Conservation (phyloP, 176 grass and related monocot genomes). For the Otatea glauca region DNA sequence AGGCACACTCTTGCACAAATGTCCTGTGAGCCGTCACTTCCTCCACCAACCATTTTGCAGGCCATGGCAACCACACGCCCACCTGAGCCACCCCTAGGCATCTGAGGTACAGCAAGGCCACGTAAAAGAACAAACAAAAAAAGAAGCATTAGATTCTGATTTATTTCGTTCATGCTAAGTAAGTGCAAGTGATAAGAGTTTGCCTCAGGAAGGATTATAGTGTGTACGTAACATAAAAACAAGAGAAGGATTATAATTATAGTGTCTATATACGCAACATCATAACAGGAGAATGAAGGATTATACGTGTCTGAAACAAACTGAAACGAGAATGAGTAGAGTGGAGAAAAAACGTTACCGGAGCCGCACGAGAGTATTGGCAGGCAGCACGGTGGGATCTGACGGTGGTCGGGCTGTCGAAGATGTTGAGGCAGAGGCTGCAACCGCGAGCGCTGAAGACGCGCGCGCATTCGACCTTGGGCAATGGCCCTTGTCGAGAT, state of each 20-base stretch:
- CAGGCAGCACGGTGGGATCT: constrained; percentile 66
- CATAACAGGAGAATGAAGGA: neutral
- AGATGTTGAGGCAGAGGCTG: constrained; percentile 78
- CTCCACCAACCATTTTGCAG: constrained; percentile 82
- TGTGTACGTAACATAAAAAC: neutral
- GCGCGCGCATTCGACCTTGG: constrained; percentile 73
- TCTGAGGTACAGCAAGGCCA: constrained; percentile 36
- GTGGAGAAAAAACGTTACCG: constrained; percentile 40
- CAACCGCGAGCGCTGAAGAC: constrained; percentile 72
- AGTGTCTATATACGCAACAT: neutral
- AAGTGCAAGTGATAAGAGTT: neutral
- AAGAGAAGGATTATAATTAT: neutral
- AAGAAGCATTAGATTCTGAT: neutral
- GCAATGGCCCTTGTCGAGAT: constrained; percentile 65
- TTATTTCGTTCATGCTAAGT: neutral
- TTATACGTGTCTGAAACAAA: neutral
- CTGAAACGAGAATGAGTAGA: neutral
- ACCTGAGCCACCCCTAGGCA: constrained; percentile 54
- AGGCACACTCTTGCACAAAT: constrained; percentile 77
- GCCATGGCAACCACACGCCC: constrained; percentile 67
- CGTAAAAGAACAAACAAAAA: neutral
- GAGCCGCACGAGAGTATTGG: constrained; percentile 70
- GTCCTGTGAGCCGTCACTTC: constrained; percentile 72
- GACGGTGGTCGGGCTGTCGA: constrained; percentile 62
- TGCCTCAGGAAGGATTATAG: neutral